phyloP scores from a whole-genome alignment of 371 early-diverging fungal species.

The Neoconidiobolus thromboides region DNA sequence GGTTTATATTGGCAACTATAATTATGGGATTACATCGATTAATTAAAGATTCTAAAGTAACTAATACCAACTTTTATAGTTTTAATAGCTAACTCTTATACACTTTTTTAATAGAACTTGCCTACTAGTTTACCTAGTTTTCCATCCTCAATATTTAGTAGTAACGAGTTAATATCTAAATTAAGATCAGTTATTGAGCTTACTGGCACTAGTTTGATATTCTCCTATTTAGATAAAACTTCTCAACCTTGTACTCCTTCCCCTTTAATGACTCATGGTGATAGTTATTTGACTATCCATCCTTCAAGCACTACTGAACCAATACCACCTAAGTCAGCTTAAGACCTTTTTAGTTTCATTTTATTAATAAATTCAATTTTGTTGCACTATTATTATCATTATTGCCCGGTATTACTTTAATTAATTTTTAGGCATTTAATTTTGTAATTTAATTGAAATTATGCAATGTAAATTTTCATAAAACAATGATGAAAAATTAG shows the following conservation, averaged over 20 bases:
- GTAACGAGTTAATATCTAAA: neutral
- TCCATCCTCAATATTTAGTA: neutral
- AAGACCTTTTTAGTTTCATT: no score
- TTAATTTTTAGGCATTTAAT: no score
- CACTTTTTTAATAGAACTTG: neutral
- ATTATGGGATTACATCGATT: neutral
- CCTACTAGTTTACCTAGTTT: neutral
- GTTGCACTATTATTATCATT: no score
- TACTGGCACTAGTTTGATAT: neutral
- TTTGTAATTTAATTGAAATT: no score
- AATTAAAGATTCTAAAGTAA: neutral
- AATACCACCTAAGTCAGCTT: no score
- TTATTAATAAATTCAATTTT: no score
- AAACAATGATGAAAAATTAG: no score
- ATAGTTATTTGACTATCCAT: no score
- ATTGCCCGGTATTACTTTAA: no score
- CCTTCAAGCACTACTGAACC: no score
- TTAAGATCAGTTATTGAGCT: neutral
- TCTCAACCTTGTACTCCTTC: neutral
- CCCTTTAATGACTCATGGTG: neutral
- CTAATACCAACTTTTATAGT: neutral
- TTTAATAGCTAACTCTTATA: neutral
- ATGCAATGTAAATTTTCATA: no score
- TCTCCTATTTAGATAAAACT: neutral
- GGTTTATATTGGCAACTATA: neutral